Evolutionary conservation across 345 rosid genomes (phyloP), one percentile per base, ranked within the genome.

Genomic region (Euphorbia peplus): DNA sequence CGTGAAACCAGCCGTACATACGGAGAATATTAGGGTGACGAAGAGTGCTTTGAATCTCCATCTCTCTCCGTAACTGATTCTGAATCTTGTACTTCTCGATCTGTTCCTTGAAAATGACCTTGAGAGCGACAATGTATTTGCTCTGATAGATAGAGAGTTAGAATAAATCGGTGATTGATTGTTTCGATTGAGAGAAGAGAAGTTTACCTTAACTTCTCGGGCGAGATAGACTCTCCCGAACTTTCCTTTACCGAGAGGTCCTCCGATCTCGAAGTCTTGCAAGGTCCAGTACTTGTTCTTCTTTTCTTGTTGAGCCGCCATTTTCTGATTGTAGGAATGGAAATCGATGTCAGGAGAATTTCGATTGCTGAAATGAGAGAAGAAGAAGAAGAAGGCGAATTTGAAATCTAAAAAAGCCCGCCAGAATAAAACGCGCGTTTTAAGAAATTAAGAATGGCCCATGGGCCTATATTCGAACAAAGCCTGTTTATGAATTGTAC

Each of bases 211-310:
- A 69, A 68, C 74, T 81, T 86, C 95, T 65, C 98, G 77, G 71
- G 97, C 97, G 76, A 93, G 85, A 78, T 90, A 93, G 65, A 90
- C 98, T 66, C 98, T 72, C 4, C 96, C 97, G 74, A 93, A 93
- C 72, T 93, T 90, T 47, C 98, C 98, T 73, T 80, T 85, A 19
- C 98, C 96, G 2, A 90, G 86, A 0, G 97, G 98, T 75, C 73
- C 87, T 10, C 98, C 98, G 81, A 93, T 90, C 81, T 93, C 95
- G 77, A 93, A 93, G 67, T 93, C 88, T 26, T 75, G 59, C 18
- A 87, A 58, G 15, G 97, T 85, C 96, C 95, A 93, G 52, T 75
- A 48, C 64, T 73, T 69, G 60, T 74, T 76, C 13, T 53, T 42
- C 54, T 66, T 67, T 28, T 41, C 64, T 63, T 56, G 72, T 74